Evolutionary conservation across 2,329 filamentous ascomycete genomes (phyloP).

Genomic region (Zasmidium citrigriseum): DNA sequence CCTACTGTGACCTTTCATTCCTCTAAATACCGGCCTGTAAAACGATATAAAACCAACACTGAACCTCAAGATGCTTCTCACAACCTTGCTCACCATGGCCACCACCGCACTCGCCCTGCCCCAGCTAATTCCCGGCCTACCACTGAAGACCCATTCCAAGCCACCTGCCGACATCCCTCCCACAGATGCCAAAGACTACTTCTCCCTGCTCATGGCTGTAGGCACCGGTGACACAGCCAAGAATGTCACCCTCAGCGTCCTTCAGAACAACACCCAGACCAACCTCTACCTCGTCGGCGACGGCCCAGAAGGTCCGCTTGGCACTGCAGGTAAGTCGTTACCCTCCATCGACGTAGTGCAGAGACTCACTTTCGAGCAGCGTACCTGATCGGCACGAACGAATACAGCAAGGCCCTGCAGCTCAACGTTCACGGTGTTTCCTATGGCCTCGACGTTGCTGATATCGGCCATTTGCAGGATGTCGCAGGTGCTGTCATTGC

Average conservation of each 20-base stretch:
- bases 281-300: constrained; percentile 1
- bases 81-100: neutral
- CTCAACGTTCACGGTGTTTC: constrained; percentile 1
- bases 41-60: too few species aligned
- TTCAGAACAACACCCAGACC: neutral
- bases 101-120: neutral
- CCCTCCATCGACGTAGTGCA: too few species aligned
- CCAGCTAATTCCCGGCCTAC: neutral
- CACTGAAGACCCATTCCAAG: too few species aligned
- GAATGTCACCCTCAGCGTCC: neutral
- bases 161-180: too few species aligned
- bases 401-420: neutral
- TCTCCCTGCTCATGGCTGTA: constrained; percentile 2
- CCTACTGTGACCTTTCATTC: too few species aligned
- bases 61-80: neutral
- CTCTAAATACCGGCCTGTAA: too few species aligned
- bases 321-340: neutral
- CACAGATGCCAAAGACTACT: neutral
- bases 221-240: neutral
- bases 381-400: neutral
- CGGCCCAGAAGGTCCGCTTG: neutral
- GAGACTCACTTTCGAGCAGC: neutral
- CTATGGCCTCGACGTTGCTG: constrained; percentile 1
- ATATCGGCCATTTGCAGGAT: neutral
- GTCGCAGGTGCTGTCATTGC: constrained; percentile 2